A percentile compares a stretch with the other conserved stretches of the same genome.
Conservation (phyloP, 2,329 filamentous ascomycete species). For the Sarocladium strictum region DNA sequence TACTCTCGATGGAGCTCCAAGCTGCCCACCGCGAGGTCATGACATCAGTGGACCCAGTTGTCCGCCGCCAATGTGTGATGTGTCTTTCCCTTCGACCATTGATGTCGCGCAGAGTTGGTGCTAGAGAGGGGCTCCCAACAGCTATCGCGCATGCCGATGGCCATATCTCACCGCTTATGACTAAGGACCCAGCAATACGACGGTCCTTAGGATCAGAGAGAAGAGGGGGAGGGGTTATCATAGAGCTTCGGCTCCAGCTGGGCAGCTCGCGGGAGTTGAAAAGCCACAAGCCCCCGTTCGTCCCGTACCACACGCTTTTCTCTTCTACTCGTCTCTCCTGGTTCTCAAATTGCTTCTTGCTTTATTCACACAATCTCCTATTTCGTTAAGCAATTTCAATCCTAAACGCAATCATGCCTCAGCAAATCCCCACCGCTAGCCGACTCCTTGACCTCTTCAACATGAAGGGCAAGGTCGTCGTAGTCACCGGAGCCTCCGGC, state of each 20-base stretch:
- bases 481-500: conserved; percentile 58
- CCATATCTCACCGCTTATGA: background rate
- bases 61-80: conserved; percentile 4
- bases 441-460: conserved; percentile 54
- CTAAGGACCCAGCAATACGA: conserved; percentile 6
- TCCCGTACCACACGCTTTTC: background rate
- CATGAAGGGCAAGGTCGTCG: conserved; percentile 60
- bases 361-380: background rate
- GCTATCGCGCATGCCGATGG: background rate
- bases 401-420: conserved; percentile 34
- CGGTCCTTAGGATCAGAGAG: background rate
- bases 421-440: conserved; percentile 44
- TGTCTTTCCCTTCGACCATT: conserved; percentile 1
- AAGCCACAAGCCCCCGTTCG: background rate
- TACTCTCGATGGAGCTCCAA: background rate
- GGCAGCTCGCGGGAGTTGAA: background rate
- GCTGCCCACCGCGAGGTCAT: conserved; percentile 2
- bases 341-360: background rate
- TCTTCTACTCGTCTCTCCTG: background rate
- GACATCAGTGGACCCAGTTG: conserved; percentile 8
- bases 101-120: background rate
- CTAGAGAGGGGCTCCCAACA: conserved; percentile 3
- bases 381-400: background rate
- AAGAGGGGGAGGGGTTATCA: background rate
- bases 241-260: background rate